phyloP scores from a whole-genome alignment of 1,284 basidiomycete species.

The Cryptococcus hybrid region DNA sequence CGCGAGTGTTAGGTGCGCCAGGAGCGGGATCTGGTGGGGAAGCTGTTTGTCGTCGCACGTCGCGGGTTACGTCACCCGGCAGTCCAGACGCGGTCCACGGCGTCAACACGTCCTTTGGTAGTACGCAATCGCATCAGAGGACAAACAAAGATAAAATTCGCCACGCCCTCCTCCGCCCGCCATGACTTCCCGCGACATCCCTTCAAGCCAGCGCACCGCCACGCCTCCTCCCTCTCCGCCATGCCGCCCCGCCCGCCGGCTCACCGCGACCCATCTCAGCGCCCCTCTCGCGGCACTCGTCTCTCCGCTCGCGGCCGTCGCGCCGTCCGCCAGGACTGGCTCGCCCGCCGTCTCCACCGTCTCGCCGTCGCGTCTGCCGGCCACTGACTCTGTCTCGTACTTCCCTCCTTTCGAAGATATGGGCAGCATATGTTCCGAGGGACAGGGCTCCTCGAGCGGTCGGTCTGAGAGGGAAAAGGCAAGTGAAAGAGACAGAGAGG shows the following conservation, averaged over 20 bases:
- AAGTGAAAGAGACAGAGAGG: slow-evolving; percentile 11
- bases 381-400: slow-evolving; percentile 29
- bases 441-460: neutral
- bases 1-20: too few species aligned
- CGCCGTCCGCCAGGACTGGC: slow-evolving; percentile 3
- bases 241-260: slow-evolving; percentile 4
- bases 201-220: slow-evolving; percentile 4
- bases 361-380: slow-evolving; percentile 28
- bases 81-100: too few species aligned
- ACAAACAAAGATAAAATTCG: neutral
- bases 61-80: too few species aligned
- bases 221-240: slow-evolving; percentile 12
- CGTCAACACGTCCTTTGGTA: too few species aligned
- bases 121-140: too few species aligned
- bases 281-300: neutral
- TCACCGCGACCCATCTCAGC: neutral
- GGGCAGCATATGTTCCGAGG: slow-evolving; percentile 14
- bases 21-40: too few species aligned
- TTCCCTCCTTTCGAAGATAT: slow-evolving; percentile 37
- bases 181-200: neutral
- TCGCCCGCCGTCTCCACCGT: slow-evolving; percentile 6
- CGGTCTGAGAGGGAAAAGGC: neutral
- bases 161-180: neutral
- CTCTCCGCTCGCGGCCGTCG: slow-evolving; percentile 2
- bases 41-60: too few species aligned